phyloP scores from a whole-genome alignment of 2,329 filamentous ascomycete species.

The Fusarium albidum region DNA sequence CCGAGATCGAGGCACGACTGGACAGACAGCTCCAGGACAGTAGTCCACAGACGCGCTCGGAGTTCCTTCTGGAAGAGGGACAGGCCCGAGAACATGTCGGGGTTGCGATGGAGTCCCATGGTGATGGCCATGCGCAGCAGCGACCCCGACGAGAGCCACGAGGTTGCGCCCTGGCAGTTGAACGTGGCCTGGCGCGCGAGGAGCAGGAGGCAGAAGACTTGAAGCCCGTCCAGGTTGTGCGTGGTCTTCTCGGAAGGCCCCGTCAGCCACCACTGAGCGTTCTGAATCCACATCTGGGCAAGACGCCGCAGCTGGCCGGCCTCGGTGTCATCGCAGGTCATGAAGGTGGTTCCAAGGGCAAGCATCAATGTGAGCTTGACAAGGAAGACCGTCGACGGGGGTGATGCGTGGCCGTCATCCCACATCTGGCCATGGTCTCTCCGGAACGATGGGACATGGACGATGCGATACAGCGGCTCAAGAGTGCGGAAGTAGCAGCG shows the following conservation, averaged over 20 bases:
- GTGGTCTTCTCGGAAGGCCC: constrained; percentile 37
- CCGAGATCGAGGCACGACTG: constrained; percentile 38
- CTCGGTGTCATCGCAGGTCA: constrained; percentile 23
- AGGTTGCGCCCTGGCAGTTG: constrained; percentile 37
- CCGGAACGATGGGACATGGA: constrained; percentile 37
- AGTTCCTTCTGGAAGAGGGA: constrained; percentile 33
- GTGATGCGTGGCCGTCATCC: constrained; percentile 10
- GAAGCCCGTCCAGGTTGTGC: constrained; percentile 37
- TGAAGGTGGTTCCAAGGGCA: constrained; percentile 37
- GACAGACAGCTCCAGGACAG: constrained; percentile 34
- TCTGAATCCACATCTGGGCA: constrained; percentile 38
- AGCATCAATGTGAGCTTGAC: constrained; percentile 34
- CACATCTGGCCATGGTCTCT: constrained; percentile 35
- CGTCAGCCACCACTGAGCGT: constrained; percentile 40
- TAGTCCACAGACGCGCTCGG: constrained; percentile 36
- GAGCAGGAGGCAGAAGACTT: constrained; percentile 36
- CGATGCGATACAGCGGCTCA: constrained; percentile 38
- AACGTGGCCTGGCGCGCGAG: constrained; percentile 38
- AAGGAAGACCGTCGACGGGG: constrained; percentile 27
- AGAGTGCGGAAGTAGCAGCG: constrained; percentile 38
- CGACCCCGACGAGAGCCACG: constrained; percentile 38
- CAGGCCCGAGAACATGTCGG: constrained; percentile 30
- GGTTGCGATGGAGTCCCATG: constrained; percentile 38
- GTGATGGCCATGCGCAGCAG: constrained; percentile 37
- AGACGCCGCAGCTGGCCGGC: constrained; percentile 22